A percentile compares a stretch with the other conserved stretches of the same genome.
phyloP scores from a whole-genome alignment of 2,329 filamentous ascomycete genomes.

The Venturia carpophila region DNA sequence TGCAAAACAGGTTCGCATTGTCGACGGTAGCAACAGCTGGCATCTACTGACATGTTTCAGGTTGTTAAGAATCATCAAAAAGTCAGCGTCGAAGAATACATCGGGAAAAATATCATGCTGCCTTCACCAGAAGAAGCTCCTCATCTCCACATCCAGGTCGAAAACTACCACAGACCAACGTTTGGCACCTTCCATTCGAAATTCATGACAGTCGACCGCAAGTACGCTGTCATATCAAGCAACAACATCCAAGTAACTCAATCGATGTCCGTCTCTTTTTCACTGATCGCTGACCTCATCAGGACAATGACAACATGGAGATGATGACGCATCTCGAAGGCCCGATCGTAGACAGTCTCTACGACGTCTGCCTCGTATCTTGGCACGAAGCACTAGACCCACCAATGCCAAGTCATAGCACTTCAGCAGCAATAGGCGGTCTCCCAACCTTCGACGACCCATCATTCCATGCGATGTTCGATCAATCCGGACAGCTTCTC shows the following conservation, averaged over 20 bases:
- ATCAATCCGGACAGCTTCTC: constrained; percentile 23
- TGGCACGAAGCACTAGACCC: constrained; percentile 60
- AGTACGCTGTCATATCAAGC: constrained; percentile 62
- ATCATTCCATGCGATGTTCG: constrained; percentile 28
- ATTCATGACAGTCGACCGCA: constrained; percentile 68
- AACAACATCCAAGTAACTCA: constrained; percentile 57
- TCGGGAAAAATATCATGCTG: constrained; percentile 47
- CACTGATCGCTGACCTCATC: background rate
- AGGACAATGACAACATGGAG: constrained; percentile 69
- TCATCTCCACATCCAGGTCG: constrained; percentile 62
- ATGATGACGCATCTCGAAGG: constrained; percentile 74
- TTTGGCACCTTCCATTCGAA: constrained; percentile 72
- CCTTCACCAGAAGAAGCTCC: constrained; percentile 59
- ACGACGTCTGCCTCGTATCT: constrained; percentile 64
- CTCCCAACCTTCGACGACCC: constrained; percentile 28
- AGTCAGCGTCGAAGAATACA: constrained; percentile 52
- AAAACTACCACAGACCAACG: constrained; percentile 62
- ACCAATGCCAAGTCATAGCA: constrained; percentile 48
- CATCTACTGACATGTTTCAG: constrained; percentile 22
- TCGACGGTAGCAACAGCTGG: background rate
- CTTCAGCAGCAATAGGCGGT: constrained; percentile 39
- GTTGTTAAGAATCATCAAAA: constrained; percentile 56
- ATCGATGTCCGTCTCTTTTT: background rate
- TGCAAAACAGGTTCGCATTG: constrained; percentile 45
- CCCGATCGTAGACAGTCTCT: constrained; percentile 66